A percentile compares a stretch with the other conserved stretches of the same genome.
These are phyloP conservation scores for Boletus subluridellus DNA, from an alignment of 1,284 basidiomycete genomes.

Conservation along the genomic window DNA sequence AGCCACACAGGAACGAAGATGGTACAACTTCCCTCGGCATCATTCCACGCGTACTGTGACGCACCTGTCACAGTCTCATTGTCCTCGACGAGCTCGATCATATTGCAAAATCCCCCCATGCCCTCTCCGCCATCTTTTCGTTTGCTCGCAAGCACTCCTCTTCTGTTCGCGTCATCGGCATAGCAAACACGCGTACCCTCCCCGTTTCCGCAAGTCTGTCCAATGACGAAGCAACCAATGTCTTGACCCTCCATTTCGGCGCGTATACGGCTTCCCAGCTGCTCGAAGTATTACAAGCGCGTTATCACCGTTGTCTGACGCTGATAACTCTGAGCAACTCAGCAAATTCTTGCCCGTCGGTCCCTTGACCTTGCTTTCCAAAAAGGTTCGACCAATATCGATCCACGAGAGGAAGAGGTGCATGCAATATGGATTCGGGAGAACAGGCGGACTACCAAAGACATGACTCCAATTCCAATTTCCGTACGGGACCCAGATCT, in stretches of 20 bases:
- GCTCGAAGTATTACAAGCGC: conserved; percentile 58
- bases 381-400: conserved; percentile 56
- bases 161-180: conserved; percentile 61
- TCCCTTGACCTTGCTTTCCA: conserved; percentile 63
- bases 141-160: conserved; percentile 50
- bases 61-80: conserved; percentile 49
- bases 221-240: conserved; percentile 32
- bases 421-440: conserved; percentile 67
- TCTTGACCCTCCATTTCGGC: conserved; percentile 69
- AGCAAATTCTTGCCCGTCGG: conserved; percentile 60
- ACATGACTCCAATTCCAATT: conserved; percentile 41
- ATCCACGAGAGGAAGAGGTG: conserved; percentile 62
- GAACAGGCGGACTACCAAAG: conserved; percentile 50
- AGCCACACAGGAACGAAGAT: conserved; percentile 45
- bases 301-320: conserved; percentile 49
- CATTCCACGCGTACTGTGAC: conserved; percentile 2
- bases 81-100: conserved; percentile 80
- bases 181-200: conserved; percentile 80
- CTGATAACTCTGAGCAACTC: conserved; percentile 33
- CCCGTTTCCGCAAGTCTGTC: conserved; percentile 40
- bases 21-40: conserved; percentile 41
- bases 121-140: conserved; percentile 59
- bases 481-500: conserved; percentile 29
- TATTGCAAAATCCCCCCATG: conserved; percentile 55
- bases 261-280: conserved; percentile 70